These are phyloP conservation scores for Apophysomyces variabilis DNA, from an alignment of 371 early-diverging fungal species.

Conservation along the genomic window DNA sequence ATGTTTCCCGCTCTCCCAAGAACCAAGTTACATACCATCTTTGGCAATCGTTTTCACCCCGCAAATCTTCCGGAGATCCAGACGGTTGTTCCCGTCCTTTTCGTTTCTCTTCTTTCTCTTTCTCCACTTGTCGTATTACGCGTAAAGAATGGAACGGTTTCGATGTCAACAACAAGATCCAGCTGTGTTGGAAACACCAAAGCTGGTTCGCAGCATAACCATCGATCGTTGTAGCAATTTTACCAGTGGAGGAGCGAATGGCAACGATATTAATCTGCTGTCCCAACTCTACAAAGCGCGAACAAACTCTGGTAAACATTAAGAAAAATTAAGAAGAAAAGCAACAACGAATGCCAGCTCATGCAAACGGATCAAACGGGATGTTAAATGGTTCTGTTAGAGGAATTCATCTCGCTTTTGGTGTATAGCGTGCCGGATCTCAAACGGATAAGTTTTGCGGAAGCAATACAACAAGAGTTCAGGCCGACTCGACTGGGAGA, in stretches of 20 bases:
- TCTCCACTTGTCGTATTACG: conserved; percentile 3
- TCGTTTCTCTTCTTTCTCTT: background rate
- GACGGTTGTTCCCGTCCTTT: conserved; percentile 4
- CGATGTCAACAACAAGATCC: conserved; percentile 22
- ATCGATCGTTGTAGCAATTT: conserved; percentile 56
- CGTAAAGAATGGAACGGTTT: conserved; percentile 5
- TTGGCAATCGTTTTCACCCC: conserved; percentile 1
- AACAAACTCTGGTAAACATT: conserved; percentile 44
- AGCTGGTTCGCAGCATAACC: conserved; percentile 47
- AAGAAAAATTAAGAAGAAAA: background rate
- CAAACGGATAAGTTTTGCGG: conserved; percentile 81
- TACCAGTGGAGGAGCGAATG: conserved; percentile 50
- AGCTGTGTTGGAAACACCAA: conserved; percentile 40
- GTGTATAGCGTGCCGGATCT: conserved; percentile 83
- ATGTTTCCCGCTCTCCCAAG: background rate
- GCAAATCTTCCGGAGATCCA: background rate
- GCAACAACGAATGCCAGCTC: too few relatives aligned
- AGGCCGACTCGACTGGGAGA: conserved; percentile 70
- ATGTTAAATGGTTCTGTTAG: conserved; percentile 16
- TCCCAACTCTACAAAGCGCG: conserved; percentile 54
- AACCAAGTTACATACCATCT: background rate
- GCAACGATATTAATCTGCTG: conserved; percentile 50
- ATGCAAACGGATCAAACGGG: too few relatives aligned
- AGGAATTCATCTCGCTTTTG: conserved; percentile 48
- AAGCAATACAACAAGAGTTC: conserved; percentile 79